Evolutionary conservation across 306 rosid species (phyloP).

Genomic region (Mimosa bimucronata): DNA sequence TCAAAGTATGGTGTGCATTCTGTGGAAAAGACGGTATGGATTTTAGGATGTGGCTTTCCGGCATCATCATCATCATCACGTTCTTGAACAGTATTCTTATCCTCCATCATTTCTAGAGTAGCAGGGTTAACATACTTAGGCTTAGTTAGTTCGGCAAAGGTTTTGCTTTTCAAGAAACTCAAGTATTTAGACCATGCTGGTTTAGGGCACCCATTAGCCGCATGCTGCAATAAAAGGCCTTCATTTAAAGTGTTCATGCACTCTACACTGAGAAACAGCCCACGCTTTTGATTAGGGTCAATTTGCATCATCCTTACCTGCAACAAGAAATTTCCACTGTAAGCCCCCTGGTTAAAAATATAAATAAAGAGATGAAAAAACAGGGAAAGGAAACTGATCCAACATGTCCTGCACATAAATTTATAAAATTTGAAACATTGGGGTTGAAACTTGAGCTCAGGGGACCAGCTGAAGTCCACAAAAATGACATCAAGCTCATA

Average conservation of each 20-base stretch:
- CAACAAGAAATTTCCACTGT: conserved; percentile 36
- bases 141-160: conserved; percentile 74
- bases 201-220: conserved; percentile 80
- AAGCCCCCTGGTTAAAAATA: not conserved
- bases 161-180: conserved; percentile 86
- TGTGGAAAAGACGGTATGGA: conserved; percentile 88
- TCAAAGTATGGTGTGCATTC: conserved; percentile 91
- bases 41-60: conserved; percentile 65
- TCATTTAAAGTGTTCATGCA: conserved; percentile 84
- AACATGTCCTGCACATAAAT: conserved; percentile 22
- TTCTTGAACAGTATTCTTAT: conserved; percentile 19
- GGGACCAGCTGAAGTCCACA: not conserved
- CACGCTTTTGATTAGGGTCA: conserved; percentile 61
- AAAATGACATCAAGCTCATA: conserved; percentile 26
- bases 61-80: conserved; percentile 39
- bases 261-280: conserved; percentile 71
- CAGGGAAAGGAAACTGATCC: not conserved
- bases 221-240: conserved; percentile 85
- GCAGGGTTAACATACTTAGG: conserved; percentile 74
- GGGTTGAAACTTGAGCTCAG: not conserved
- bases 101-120: conserved; percentile 65
- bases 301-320: conserved; percentile 75
- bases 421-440: conserved; percentile 9
- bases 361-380: not conserved
- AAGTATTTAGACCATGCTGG: conserved; percentile 82